These are phyloP conservation scores for Suillus cothurnatus DNA, from an alignment of 768 basidiomycete species.

Conservation along the genomic window DNA sequence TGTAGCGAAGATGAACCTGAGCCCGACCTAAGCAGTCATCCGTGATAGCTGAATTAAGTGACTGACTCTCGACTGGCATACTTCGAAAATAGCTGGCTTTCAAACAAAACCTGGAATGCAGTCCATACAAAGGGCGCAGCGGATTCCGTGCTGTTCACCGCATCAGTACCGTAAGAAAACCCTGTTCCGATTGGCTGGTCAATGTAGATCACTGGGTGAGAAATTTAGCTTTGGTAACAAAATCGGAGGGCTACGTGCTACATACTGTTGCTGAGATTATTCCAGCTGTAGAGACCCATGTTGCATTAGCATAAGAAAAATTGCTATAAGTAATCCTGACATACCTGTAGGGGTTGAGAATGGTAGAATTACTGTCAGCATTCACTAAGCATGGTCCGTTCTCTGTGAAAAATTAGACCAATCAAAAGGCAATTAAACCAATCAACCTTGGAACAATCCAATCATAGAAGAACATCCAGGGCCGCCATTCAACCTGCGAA, in stretches of 20 bases:
- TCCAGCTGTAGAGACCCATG: conserved; percentile 50
- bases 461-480: conserved; percentile 68
- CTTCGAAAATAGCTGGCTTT: conserved; percentile 52
- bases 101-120: conserved; percentile 65
- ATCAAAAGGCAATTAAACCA: not conserved
- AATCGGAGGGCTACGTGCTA: conserved; percentile 1
- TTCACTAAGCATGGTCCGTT: conserved; percentile 67
- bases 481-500: conserved; percentile 54
- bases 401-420: conserved; percentile 38
- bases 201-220: conserved; percentile 60
- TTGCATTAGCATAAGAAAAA: not conserved
- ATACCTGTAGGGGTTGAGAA: conserved; percentile 64
- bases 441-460: conserved; percentile 63
- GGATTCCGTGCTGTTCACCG: conserved; percentile 52
- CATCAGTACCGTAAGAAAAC: conserved; percentile 59
- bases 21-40: not conserved
- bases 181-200: conserved; percentile 71
- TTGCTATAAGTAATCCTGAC: not conserved
- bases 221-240: not conserved
- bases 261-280: conserved; percentile 66
- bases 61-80: conserved; percentile 57
- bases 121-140: conserved; percentile 63
- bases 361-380: conserved; percentile 51
- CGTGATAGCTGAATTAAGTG: not conserved
- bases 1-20: conserved; percentile 62